Percentiles rank a stretch among this genome's conserved stretches.
Evolutionary conservation across 2,329 filamentous ascomycete species (phyloP).

Genomic region (Arthrinium phaeospermum): DNA sequence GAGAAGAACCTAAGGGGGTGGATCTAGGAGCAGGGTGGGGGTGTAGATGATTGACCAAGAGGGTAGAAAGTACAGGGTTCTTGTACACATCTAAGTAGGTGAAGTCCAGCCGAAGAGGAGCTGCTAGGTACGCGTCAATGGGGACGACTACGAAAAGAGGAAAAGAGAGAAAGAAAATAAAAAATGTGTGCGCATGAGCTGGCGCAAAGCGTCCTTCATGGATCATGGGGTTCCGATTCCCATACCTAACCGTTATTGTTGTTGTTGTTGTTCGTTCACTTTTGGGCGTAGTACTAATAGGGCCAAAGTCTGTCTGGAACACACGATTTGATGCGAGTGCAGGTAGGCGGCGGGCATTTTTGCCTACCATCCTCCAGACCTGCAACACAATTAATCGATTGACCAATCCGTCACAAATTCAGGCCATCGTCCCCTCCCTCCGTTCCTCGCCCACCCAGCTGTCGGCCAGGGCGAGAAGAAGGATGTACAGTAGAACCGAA

Average conservation of each 20-base stretch:
- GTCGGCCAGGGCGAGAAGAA: background rate
- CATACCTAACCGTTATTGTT: background rate
- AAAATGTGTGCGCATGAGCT: constrained; percentile 2
- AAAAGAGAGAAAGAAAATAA: background rate
- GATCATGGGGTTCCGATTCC: constrained; percentile 2
- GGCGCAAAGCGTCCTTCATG: constrained; percentile 1
- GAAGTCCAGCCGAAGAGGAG: constrained; percentile 17
- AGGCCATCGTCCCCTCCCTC: constrained; percentile 3
- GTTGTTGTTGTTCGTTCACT: background rate
- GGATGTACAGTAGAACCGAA: background rate
- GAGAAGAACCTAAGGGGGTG: constrained; percentile 11
- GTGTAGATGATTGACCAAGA: constrained; percentile 6
- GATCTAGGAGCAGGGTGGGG: background rate
- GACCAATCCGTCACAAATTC: background rate
- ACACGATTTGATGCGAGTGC: background rate
- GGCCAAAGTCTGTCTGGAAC: background rate
- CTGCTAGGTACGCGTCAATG: constrained; percentile 4
- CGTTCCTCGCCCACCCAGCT: background rate
- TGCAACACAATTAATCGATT: background rate
- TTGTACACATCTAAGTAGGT: constrained; percentile 1
- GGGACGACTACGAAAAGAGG: constrained; percentile 5
- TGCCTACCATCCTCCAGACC: background rate
- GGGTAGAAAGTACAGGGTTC: background rate
- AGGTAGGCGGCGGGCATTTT: background rate
- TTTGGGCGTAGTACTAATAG: background rate